Conservation (phyloP, 208 protist species). For the Trypanosoma theileri region DNA sequence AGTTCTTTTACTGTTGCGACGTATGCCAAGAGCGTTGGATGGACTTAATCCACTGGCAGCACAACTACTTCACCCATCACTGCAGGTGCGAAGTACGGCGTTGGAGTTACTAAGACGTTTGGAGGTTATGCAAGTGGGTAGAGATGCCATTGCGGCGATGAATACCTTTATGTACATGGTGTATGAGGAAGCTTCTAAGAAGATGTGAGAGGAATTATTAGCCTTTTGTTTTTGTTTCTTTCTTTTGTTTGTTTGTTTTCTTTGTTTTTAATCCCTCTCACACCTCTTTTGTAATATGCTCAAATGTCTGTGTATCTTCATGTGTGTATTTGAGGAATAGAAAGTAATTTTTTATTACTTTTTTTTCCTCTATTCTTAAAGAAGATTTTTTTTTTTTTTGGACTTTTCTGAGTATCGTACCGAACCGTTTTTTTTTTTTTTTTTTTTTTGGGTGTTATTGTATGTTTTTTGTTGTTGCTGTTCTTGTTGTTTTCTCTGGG, state of each 20-base stretch:
- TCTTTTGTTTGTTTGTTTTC: background rate
- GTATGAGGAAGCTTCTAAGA: slow-evolving; percentile 45
- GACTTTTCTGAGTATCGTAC: background rate
- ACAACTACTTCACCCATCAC: slow-evolving; percentile 59
- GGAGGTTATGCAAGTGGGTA: slow-evolving; percentile 48
- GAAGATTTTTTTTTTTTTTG: background rate
- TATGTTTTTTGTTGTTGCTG: background rate
- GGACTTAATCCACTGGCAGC: slow-evolving; percentile 63
- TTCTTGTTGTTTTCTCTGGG: no score
- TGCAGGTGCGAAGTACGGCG: slow-evolving; percentile 36
- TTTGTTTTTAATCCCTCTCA: background rate
- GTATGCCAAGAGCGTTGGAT: slow-evolving; percentile 60
- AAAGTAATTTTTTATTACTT: no score
- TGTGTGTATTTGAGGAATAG: no score
- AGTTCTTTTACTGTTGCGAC: slow-evolving; percentile 62
- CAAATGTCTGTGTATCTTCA: no score
- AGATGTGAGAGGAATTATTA: background rate
- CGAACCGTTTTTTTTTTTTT: background rate
- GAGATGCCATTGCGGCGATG: slow-evolving; percentile 56
- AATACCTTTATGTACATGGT: slow-evolving; percentile 69
- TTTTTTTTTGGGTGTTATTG: background rate
- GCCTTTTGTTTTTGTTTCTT: background rate
- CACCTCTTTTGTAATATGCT: no score
- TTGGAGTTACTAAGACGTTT: slow-evolving; percentile 45
- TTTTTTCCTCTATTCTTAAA: no score